Percentiles rank a stretch among this genome's conserved stretches.
These are phyloP conservation scores for Oleoguttula mirabilis DNA, from an alignment of 495 filamentous ascomycete species.

Conservation along the genomic window DNA sequence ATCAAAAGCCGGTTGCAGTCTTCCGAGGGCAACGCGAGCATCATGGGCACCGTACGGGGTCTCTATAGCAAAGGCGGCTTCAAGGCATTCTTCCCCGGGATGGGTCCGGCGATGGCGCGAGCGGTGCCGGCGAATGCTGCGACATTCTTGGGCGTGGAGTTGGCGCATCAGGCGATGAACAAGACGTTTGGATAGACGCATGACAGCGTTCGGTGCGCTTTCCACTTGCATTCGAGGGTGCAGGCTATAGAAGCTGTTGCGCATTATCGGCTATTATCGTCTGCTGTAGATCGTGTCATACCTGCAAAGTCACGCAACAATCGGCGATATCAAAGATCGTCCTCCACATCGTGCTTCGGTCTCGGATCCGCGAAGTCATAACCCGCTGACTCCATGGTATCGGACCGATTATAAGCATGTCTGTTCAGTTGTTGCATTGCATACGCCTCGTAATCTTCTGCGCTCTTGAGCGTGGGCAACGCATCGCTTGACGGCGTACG, in stretches of 20 bases:
- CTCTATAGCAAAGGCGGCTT: constrained; percentile 68
- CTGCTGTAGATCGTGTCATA: no score
- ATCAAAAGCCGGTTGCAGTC: constrained; percentile 92
- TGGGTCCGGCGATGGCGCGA: constrained; percentile 82
- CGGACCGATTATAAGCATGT: neutral
- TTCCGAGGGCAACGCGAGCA: constrained; percentile 72
- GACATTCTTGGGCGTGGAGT: constrained; percentile 41
- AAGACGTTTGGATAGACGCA: constrained; percentile 24
- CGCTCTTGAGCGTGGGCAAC: neutral
- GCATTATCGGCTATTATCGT: no score
- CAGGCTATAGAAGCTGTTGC: no score
- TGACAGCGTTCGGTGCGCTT: no score
- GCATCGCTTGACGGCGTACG: neutral
- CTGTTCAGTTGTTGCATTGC: neutral
- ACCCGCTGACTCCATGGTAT: neutral
- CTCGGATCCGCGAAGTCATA: neutral
- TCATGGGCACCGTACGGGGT: constrained; percentile 63
- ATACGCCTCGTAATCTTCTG: neutral
- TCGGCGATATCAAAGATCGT: no score
- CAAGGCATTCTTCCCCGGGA: constrained; percentile 95
- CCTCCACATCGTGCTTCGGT: neutral
- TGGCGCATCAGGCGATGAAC: constrained; percentile 32
- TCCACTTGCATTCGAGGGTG: no score
- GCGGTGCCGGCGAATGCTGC: constrained; percentile 91
- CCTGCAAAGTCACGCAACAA: no score